phyloP scores from a whole-genome alignment of 192 early-diverging fungal species.

The Chytriomyces sp. region DNA sequence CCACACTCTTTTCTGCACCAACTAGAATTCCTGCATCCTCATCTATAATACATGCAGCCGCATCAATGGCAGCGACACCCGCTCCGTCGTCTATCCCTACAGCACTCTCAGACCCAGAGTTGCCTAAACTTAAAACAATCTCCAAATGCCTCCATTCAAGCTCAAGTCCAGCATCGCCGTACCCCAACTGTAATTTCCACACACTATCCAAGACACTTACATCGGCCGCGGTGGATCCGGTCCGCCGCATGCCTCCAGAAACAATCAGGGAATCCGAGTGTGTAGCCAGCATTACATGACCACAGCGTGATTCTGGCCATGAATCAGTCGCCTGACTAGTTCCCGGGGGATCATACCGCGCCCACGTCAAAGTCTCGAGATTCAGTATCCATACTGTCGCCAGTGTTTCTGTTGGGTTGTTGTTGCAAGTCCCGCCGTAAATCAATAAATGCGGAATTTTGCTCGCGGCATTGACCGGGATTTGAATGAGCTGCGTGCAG shows the following conservation, averaged over 20 bases:
- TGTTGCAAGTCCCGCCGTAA: not conserved
- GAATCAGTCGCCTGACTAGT: not conserved
- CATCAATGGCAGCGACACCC: not conserved
- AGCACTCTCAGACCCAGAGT: not conserved
- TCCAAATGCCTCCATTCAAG: not conserved
- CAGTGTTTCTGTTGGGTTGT: not conserved
- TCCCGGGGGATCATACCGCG: not conserved
- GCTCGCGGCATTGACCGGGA: not conserved
- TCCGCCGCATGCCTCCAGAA: not conserved
- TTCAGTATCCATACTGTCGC: not conserved
- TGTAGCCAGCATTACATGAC: not conserved
- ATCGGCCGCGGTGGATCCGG: not conserved
- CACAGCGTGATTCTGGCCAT: not conserved
- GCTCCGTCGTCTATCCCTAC: not conserved
- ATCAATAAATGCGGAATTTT: not conserved
- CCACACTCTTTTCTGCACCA: too few species aligned
- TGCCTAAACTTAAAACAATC: not conserved
- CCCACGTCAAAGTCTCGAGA: not conserved
- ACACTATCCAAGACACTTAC: constrained; percentile 1
- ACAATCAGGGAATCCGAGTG: not conserved
- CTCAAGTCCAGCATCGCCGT: not conserved
- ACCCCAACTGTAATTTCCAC: not conserved
- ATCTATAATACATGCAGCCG: too few species aligned
- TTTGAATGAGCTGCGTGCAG: not conserved
- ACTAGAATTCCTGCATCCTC: too few species aligned